A percentile compares a stretch with the other conserved stretches of the same genome.
phyloP scores from a whole-genome alignment of 1,139 yeast species.

The Taiozyma onychis region DNA sequence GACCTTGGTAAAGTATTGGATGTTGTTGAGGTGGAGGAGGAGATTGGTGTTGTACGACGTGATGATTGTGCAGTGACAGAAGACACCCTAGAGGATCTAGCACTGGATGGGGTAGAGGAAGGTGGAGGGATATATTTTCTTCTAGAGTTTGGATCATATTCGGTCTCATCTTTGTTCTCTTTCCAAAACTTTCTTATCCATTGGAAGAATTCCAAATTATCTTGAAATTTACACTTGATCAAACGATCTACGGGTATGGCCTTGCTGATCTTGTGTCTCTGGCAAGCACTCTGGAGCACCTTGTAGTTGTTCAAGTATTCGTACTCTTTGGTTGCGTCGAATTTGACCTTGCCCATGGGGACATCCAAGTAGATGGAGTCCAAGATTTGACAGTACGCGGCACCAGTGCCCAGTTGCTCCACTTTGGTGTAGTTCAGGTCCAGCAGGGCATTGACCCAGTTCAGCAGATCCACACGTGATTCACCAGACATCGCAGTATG shows the following conservation, averaged over 20 bases:
- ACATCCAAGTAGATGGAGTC: conserved; percentile 80
- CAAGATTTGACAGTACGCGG: conserved; percentile 87
- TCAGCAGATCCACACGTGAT: conserved; percentile 67
- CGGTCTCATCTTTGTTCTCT: conserved; percentile 62
- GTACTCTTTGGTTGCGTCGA: conserved; percentile 65
- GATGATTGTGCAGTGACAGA: not conserved
- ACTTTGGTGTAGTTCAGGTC: conserved; percentile 65
- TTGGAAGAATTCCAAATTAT: conserved; percentile 87
- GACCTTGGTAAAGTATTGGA: conserved; percentile 2
- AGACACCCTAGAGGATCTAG: conserved; percentile 6
- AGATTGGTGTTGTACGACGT: conserved; percentile 1
- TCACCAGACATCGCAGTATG: conserved; percentile 9
- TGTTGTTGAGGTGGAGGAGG: not conserved
- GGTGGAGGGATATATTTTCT: conserved; percentile 35
- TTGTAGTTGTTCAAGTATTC: conserved; percentile 80
- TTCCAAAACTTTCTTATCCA: conserved; percentile 87
- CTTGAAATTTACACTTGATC: conserved; percentile 86
- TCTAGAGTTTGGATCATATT: conserved; percentile 62
- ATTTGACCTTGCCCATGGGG: conserved; percentile 72
- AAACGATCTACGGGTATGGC: conserved; percentile 76
- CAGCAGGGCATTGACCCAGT: conserved; percentile 77
- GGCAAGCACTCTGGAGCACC: conserved; percentile 72
- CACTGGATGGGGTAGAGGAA: conserved; percentile 8
- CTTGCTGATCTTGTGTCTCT: conserved; percentile 64
- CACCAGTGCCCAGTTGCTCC: conserved; percentile 95